Conservation (phyloP, 2,329 filamentous ascomycete genomes). For the Trichophyton rubrum region DNA sequence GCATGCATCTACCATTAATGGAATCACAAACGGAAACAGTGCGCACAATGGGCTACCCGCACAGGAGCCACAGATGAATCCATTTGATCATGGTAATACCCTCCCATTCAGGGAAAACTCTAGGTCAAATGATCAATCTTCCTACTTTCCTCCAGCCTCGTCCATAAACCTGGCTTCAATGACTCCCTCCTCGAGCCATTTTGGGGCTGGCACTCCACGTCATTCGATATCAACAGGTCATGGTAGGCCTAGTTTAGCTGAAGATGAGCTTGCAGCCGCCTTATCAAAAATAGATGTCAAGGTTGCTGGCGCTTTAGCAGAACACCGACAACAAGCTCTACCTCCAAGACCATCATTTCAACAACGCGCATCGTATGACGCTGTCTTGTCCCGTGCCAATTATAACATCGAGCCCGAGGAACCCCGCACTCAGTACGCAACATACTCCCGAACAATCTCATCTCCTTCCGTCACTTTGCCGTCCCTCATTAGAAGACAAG, state of each 20-base stretch:
- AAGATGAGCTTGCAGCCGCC: background rate
- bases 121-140: background rate
- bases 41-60: background rate
- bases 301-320: background rate
- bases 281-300: background rate
- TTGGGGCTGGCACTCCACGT: background rate
- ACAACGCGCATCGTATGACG: background rate
- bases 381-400: background rate
- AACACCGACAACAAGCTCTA: background rate
- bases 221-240: background rate
- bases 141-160: background rate
- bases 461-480: background rate
- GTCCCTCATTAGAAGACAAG: constrained; percentile 1
- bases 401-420: background rate
- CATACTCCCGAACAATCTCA: background rate
- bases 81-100: background rate
- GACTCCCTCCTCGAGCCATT: background rate
- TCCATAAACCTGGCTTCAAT: background rate
- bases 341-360: background rate
- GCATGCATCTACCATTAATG: background rate
- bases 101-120: background rate
- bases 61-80: background rate
- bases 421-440: background rate
- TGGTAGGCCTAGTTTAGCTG: background rate
- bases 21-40: background rate